These are phyloP conservation scores for Fusarium subglutinans DNA, from an alignment of 2,329 filamentous ascomycete species.

Conservation along the genomic window DNA sequence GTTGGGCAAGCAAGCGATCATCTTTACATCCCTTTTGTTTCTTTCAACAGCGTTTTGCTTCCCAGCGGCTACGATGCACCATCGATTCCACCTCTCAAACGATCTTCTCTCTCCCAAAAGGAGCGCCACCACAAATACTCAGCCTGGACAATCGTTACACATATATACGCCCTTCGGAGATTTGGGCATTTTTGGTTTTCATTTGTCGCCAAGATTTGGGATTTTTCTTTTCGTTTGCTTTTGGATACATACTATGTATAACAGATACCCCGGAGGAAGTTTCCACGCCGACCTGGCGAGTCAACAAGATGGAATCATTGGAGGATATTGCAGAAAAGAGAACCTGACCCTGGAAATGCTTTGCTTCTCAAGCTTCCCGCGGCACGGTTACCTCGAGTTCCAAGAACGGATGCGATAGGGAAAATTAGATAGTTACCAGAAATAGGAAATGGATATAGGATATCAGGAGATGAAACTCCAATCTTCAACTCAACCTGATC, in stretches of 20 bases:
- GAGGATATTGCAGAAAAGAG: constrained; percentile 11
- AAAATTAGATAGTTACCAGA: constrained; percentile 23
- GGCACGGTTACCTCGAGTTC: background rate
- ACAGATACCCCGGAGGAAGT: constrained; percentile 44
- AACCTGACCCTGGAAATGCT: background rate
- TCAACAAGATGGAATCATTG: constrained; percentile 28
- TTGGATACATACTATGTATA: constrained; percentile 41
- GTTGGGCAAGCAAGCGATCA: constrained; percentile 40
- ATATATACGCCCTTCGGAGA: background rate
- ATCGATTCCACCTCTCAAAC: constrained; percentile 23
- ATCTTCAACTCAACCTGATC: background rate
- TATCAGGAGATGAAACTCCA: constrained; percentile 10
- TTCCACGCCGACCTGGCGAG: constrained; percentile 31
- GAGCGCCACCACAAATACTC: constrained; percentile 8
- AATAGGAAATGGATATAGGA: constrained; percentile 22
- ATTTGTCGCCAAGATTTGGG: constrained; percentile 34
- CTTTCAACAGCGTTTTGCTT: constrained; percentile 21
- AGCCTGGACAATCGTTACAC: constrained; percentile 18
- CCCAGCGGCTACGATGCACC: constrained; percentile 20
- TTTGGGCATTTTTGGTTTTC: constrained; percentile 24
- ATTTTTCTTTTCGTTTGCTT: constrained; percentile 25
- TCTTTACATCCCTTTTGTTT: constrained; percentile 26
- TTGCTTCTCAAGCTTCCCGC: background rate
- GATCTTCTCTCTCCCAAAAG: constrained; percentile 6
- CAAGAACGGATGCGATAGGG: background rate